These are phyloP conservation scores for Wallacemonas rigidus DNA, from an alignment of 208 protist species.

Conservation along the genomic window DNA sequence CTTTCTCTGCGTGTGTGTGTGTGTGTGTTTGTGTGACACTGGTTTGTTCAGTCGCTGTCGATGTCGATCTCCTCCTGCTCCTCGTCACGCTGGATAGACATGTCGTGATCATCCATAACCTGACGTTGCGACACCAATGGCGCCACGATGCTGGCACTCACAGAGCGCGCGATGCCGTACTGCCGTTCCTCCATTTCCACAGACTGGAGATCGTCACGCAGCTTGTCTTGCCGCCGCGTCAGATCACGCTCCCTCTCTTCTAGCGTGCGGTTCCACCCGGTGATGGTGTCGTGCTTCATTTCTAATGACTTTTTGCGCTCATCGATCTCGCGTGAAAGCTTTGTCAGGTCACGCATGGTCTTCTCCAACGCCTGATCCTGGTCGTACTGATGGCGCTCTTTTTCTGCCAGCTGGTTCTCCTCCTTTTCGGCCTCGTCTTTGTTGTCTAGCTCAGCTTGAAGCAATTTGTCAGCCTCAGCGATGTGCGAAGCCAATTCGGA, in stretches of 20 bases:
- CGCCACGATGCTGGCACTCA: constrained; percentile 27
- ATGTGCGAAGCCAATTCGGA: constrained; percentile 37
- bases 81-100: constrained; percentile 85
- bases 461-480: constrained; percentile 44
- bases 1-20: too few species aligned
- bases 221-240: constrained; percentile 58
- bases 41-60: constrained; percentile 32
- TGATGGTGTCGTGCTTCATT: constrained; percentile 70
- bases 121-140: constrained; percentile 74
- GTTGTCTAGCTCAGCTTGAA: constrained; percentile 42
- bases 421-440: constrained; percentile 48
- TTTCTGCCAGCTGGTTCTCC: constrained; percentile 36
- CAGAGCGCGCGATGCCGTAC: constrained; percentile 52
- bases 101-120: constrained; percentile 90
- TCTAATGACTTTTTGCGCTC: constrained; percentile 56
- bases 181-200: constrained; percentile 63
- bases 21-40: too few species aligned
- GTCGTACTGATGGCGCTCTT: constrained; percentile 50
- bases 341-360: constrained; percentile 54
- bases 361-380: constrained; percentile 67
- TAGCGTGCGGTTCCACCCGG: constrained; percentile 68
- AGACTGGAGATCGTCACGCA: constrained; percentile 55
- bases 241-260: constrained; percentile 78
- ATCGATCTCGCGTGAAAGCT: constrained; percentile 68
- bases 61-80: constrained; percentile 82